Evolutionary conservation across 805 yeast genomes (phyloP), one percentile per base, ranked within the genome.

Genomic region (Teunomyces barrocoloradensis): DNA sequence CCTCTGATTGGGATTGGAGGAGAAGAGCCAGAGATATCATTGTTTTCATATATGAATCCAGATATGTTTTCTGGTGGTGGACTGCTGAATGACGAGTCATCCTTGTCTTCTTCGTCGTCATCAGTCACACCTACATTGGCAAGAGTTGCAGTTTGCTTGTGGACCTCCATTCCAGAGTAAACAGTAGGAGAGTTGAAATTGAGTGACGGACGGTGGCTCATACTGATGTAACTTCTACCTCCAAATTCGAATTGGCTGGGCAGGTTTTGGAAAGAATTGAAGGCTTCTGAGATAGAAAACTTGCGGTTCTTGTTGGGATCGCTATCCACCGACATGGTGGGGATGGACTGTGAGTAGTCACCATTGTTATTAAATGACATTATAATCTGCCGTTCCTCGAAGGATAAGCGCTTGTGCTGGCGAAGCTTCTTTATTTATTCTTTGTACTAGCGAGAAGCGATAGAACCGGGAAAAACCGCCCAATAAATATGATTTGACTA

Each of bases 91-190:
- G 29, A 13, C 18, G 25, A 9, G 13, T 21, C 40, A n/a, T 30
- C 37, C n/a, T 30, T 25, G n/a, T 46, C 55, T 28, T 18, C 28
- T 5, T 43, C 55, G 17, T 52, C 56, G 10, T 58, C 66, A 13
- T 68, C 77, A 7, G 74, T 69, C 7, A 80, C 80, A 5, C 84
- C 87, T 28, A 80, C 79, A 40, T 69, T 72, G 4, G 86, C 86
- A 42, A 80, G 66, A 37, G 71, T 76, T 1, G 81, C 84, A 0
- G 85, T 74, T 49, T 80, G 80, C 49, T 78, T 82, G 52, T 81
- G 84, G 38, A 81, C 71, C 12, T 77, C 74, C 21, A 63, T 59
- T 4, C 79, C 77, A 0, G 81, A 67, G 53, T 73, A 75, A 12
- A 79, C 76, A 2, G 73, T 64, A 3, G 83, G 81, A 3, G 77